Conservation (phyloP, 768 basidiomycete genomes). For the Lepiota subincarnata region DNA sequence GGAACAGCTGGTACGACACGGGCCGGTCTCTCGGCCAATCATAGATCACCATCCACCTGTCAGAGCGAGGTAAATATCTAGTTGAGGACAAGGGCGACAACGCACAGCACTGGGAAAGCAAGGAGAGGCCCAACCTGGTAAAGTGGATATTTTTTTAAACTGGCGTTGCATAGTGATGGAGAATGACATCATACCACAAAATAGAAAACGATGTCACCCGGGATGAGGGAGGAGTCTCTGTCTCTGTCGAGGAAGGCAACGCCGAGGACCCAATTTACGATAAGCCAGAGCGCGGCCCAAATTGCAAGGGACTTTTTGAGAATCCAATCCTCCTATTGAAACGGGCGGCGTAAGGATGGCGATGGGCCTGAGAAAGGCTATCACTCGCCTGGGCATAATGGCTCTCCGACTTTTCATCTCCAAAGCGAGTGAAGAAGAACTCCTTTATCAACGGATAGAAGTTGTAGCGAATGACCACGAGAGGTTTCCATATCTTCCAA, state of each 20-base stretch:
- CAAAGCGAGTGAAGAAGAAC: constrained; percentile 60
- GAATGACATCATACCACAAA: constrained; percentile 35
- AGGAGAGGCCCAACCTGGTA: constrained; percentile 51
- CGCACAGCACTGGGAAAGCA: constrained; percentile 56
- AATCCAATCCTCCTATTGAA: constrained; percentile 65
- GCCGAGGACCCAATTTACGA: constrained; percentile 67
- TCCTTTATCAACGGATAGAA: constrained; percentile 50
- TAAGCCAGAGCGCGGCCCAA: constrained; percentile 60
- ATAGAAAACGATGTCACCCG: constrained; percentile 56
- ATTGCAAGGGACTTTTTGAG: constrained; percentile 61
- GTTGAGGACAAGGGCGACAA: neutral
- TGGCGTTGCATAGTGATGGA: neutral
- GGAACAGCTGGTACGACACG: constrained; percentile 56
- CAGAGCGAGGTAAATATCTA: neutral
- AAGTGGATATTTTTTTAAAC: neutral
- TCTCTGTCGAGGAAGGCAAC: constrained; percentile 37
- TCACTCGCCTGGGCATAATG: constrained; percentile 37
- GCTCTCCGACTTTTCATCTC: constrained; percentile 47
- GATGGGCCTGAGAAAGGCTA: neutral
- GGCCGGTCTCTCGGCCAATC: constrained; percentile 67
- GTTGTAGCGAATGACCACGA: constrained; percentile 52
- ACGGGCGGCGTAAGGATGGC: neutral
- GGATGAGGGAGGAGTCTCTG: constrained; percentile 30
- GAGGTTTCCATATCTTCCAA: constrained; percentile 27
- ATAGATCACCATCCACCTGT: constrained; percentile 56